Evolutionary conservation across 352 stramenopile genomes (phyloP).

Genomic region (Globisporangium heterothallicum): DNA sequence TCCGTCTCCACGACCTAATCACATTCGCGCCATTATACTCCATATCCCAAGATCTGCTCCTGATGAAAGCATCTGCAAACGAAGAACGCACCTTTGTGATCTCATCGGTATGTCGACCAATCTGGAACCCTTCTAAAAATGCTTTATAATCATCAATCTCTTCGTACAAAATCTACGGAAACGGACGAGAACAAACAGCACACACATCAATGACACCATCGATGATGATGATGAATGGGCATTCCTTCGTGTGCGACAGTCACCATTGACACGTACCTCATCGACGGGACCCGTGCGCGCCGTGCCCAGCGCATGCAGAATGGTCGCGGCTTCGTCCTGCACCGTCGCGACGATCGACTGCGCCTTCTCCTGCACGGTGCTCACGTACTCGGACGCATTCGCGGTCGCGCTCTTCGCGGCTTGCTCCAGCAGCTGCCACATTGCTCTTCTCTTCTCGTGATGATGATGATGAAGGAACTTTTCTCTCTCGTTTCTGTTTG

Average conservation of each 20-base stretch:
- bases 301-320: constrained; percentile 64
- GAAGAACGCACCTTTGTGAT: constrained; percentile 37
- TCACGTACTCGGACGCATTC: constrained; percentile 71
- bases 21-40: constrained; percentile 1
- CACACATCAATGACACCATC: too few species aligned
- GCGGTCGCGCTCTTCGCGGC: constrained; percentile 65
- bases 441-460: constrained; percentile 12
- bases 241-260: neutral
- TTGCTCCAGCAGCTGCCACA: constrained; percentile 77
- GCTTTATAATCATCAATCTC: constrained; percentile 67
- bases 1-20: constrained; percentile 44
- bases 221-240: too few species aligned
- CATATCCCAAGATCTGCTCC: too few species aligned
- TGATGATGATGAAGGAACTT: too few species aligned
- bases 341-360: constrained; percentile 66
- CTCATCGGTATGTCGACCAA: constrained; percentile 66
- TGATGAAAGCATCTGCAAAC: too few species aligned
- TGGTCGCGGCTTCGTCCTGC: constrained; percentile 62
- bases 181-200: neutral
- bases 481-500: too few species aligned
- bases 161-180: constrained; percentile 63
- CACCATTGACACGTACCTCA: constrained; percentile 31
- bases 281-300: constrained; percentile 60
- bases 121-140: constrained; percentile 56
- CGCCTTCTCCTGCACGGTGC: constrained; percentile 66